These are phyloP conservation scores for Thoreauomyces humboldtii DNA, from an alignment of 192 early-diverging fungal species.

Conservation along the genomic window DNA sequence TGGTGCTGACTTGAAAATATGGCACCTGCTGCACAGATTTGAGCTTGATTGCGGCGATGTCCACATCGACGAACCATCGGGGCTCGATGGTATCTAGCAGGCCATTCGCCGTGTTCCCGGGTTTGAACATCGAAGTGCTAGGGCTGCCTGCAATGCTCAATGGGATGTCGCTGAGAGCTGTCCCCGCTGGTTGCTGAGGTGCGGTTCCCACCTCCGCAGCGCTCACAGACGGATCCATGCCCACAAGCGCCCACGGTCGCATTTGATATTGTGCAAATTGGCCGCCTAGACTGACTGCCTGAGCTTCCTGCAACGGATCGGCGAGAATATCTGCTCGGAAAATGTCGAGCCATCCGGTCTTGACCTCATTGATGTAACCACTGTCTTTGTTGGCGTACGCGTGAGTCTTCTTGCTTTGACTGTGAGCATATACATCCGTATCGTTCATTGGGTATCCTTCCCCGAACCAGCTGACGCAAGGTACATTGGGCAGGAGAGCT, in stretches of 20 bases:
- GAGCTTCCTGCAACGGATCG: neutral
- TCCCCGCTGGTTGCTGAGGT: neutral
- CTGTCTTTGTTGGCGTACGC: conserved; percentile 33
- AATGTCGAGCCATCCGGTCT: conserved; percentile 34
- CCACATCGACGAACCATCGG: conserved; percentile 32
- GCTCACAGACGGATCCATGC: conserved; percentile 5
- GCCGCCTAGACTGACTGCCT: conserved; percentile 9
- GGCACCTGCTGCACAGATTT: conserved; percentile 34
- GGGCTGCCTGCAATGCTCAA: conserved; percentile 7
- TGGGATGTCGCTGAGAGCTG: conserved; percentile 4
- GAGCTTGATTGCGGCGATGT: conserved; percentile 9
- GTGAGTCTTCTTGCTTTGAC: neutral
- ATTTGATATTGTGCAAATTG: conserved; percentile 24
- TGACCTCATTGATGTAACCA: conserved; percentile 25
- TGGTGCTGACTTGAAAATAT: conserved; percentile 28
- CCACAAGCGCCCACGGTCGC: conserved; percentile 33
- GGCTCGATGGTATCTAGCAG: conserved; percentile 39
- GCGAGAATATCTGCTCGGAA: conserved; percentile 13
- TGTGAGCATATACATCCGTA: conserved; percentile 12
- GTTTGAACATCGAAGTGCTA: conserved; percentile 16
- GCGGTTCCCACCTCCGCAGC: conserved; percentile 12
- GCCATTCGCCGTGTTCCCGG: conserved; percentile 22
- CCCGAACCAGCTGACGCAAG: conserved; percentile 47
- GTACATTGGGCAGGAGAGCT: conserved; percentile 6
- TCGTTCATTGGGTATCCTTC: conserved; percentile 30